Evolutionary conservation across 495 filamentous ascomycete species (phyloP), one percentile per base, ranked within the genome.

Genomic region (Talaromyces trachyspermus): DNA sequence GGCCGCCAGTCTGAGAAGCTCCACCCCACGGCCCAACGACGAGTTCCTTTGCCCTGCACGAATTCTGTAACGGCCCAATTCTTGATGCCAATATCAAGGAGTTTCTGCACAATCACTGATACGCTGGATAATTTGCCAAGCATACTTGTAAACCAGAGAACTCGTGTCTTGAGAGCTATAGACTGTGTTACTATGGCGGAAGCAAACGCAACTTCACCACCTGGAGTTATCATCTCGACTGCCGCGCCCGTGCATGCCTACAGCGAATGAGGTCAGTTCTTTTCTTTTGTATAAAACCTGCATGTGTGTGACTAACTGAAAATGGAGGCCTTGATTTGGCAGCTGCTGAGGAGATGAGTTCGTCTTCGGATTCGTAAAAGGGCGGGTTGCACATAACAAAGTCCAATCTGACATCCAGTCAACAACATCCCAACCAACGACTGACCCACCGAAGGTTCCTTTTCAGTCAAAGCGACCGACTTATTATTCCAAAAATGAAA

Each of bases 321-420:
- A 78, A 77, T 0, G 92, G 87, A 1, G 80, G 79, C 2, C 75
- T 70, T 6, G 69, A 55, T 58, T 96, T 97, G 23, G 71, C 62
- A 18, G 66, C 54, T 0, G 87, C 84, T 0, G 82, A 80, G 8
- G 68, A 65, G 1, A 76, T 49, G 64, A 95, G 79, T 27, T 94
- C 86, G 10, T 74, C 62, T 14, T 74, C 68, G 3, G 87, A 90
- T 17, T 74, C 55, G 68, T 95, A 96, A 67, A 98, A 98, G 0
- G 92, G 92, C 1, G 92, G 92, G 54, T 98, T 98, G 64, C 83
- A 89, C 81, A 96, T 95, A 38, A 79, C 83, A 57, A 97, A 96
- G 60, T 95, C 86, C 27, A 95, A 72, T 4, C 77, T 83, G 43
- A n/a, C n/a, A n/a, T n/a, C n/a, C n/a, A n/a, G n/a, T n/a, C n/a